These are phyloP conservation scores for Hypoxylon perforatum DNA, from an alignment of 495 filamentous ascomycete genomes.

Conservation along the genomic window DNA sequence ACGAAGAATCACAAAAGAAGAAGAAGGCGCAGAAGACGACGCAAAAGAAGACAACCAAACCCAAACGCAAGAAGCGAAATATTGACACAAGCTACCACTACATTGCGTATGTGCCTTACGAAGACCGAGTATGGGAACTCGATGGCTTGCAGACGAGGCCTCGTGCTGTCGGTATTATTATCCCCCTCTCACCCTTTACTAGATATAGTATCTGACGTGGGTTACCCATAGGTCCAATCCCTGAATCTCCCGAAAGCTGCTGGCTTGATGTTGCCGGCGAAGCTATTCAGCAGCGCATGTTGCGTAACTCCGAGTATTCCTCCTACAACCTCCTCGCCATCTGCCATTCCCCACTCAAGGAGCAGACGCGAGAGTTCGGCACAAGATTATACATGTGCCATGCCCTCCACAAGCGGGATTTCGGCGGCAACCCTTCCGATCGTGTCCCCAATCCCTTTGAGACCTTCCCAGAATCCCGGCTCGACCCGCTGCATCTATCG, in stretches of 20 bases:
- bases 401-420: slow-evolving; percentile 40
- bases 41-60: slow-evolving; percentile 27
- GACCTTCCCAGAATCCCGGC: slow-evolving; percentile 21
- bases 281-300: slow-evolving; percentile 55
- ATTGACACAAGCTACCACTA: slow-evolving; percentile 76
- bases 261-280: slow-evolving; percentile 56
- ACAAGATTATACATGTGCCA: slow-evolving; percentile 45
- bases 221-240: slow-evolving; percentile 36
- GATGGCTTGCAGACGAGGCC: slow-evolving; percentile 86
- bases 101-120: slow-evolving; percentile 85
- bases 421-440: slow-evolving; percentile 21
- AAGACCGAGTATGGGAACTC: slow-evolving; percentile 83
- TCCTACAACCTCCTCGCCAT: slow-evolving; percentile 61
- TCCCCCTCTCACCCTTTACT: neutral
- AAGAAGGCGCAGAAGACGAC: slow-evolving; percentile 41
- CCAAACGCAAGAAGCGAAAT: slow-evolving; percentile 39
- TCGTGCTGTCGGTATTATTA: slow-evolving; percentile 69
- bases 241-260: slow-evolving; percentile 10
- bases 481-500: slow-evolving; percentile 41
- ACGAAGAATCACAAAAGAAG: slow-evolving; percentile 57
- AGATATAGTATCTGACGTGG: neutral
- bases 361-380: slow-evolving; percentile 46
- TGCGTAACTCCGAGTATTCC: slow-evolving; percentile 47
- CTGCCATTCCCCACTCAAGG: slow-evolving; percentile 52
- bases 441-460: slow-evolving; percentile 12